phyloP scores from a whole-genome alignment of 192 early-diverging fungal species.

The Dissophora globulifera region DNA sequence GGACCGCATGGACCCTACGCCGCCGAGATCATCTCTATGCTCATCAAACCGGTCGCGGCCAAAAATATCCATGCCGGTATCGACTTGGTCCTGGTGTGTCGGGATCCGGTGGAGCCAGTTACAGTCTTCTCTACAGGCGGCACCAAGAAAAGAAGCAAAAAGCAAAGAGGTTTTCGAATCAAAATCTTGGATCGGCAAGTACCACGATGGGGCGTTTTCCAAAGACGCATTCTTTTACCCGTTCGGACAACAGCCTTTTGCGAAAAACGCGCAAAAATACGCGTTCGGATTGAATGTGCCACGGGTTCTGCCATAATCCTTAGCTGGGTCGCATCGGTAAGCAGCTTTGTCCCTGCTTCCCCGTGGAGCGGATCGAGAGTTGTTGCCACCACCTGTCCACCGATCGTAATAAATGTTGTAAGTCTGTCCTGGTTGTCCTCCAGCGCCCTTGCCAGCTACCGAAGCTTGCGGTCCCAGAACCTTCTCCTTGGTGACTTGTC shows the following conservation, averaged over 20 bases:
- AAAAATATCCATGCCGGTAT: slow-evolving; percentile 80
- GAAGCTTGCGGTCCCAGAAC: slow-evolving; percentile 26
- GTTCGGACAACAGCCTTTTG: slow-evolving; percentile 79
- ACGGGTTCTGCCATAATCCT: slow-evolving; percentile 77
- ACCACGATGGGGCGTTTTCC: too few species aligned
- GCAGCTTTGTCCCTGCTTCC: slow-evolving; percentile 65
- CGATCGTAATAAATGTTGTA: slow-evolving; percentile 58
- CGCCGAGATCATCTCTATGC: slow-evolving; percentile 65
- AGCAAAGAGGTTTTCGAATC: not conserved
- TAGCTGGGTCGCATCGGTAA: slow-evolving; percentile 68
- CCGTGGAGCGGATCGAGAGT: not conserved
- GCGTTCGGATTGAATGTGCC: slow-evolving; percentile 68
- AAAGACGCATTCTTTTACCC: too few species aligned
- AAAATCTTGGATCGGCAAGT: not conserved
- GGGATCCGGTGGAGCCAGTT: slow-evolving; percentile 65
- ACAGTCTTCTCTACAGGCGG: slow-evolving; percentile 51
- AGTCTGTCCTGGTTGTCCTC: slow-evolving; percentile 33
- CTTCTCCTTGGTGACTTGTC: slow-evolving; percentile 38
- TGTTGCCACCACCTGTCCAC: slow-evolving; percentile 44
- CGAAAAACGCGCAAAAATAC: slow-evolving; percentile 88
- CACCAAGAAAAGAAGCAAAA: not conserved
- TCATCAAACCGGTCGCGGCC: slow-evolving; percentile 80
- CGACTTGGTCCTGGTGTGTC: slow-evolving; percentile 55
- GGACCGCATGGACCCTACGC: slow-evolving; percentile 83
- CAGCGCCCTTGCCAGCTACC: not conserved